Percentiles rank a stretch among this genome's conserved stretches.
Conservation (phyloP, 805 yeast species). For the Candida cerambycidarum region DNA sequence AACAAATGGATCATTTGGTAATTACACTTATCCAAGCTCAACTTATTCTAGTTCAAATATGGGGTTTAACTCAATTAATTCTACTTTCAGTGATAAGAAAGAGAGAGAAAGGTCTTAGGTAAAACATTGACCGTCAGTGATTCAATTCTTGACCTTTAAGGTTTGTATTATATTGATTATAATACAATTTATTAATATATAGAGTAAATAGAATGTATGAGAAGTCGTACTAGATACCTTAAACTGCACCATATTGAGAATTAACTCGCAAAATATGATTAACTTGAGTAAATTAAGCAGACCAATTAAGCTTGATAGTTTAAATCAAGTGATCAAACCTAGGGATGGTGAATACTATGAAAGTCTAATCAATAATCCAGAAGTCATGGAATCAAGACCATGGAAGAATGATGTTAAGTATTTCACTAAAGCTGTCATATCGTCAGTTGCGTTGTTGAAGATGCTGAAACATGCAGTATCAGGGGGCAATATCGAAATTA, state of each 20-base stretch:
- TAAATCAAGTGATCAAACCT: slow-evolving; percentile 3
- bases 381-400: slow-evolving; percentile 33
- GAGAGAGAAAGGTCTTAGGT: neutral
- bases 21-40: neutral
- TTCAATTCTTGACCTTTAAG: slow-evolving; percentile 1
- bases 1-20: neutral
- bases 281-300: slow-evolving; percentile 10
- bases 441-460: slow-evolving; percentile 69
- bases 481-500: slow-evolving; percentile 87
- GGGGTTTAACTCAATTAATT: slow-evolving; percentile 1
- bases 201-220: no score
- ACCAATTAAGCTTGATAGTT: slow-evolving; percentile 5
- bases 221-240: no score
- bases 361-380: slow-evolving; percentile 2
- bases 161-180: neutral
- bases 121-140: neutral
- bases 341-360: slow-evolving; percentile 12
- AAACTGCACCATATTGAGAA: no score
- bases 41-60: slow-evolving; percentile 1
- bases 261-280: slow-evolving; percentile 1
- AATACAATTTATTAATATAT: no score
- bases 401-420: slow-evolving; percentile 61
- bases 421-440: slow-evolving; percentile 61
- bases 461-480: slow-evolving; percentile 78
- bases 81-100: slow-evolving; percentile 1